Evolutionary conservation across 1,139 yeast species (phyloP), one percentile per base, ranked within the genome.

Genomic region (Candida buenavistaensis): DNA sequence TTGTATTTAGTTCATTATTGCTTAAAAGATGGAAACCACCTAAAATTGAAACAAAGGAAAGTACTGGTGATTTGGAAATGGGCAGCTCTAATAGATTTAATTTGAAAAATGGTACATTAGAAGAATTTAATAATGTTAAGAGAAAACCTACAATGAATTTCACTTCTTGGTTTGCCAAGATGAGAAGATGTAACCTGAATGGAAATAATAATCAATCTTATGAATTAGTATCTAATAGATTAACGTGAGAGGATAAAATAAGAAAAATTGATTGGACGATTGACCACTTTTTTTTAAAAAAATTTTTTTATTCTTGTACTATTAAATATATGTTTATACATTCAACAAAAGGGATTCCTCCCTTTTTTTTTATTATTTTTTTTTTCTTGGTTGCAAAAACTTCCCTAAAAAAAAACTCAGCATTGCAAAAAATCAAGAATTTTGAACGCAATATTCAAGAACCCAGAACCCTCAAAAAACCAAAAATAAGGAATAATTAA

Each of bases 1-100:
- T 94, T 14, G 92, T 94, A 8, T 49, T 81, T 28, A 85, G 88
- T 45, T 88, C 97, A 2, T 66, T 94, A 44, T 51, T 79, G 51
- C 68, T 94, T 48, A 82, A 80, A 52, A 57, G 57, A 32, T 83
- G 89, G 87, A 70, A 46, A 23, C 68, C 81, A 6, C 76, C 78
- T 11, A 50, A 21, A 7, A 45, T 55, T 25, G 50, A 45, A n/a
- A 33, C 40, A 10, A 32, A 44, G 21, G 41, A 39, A 12, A 33
- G 39, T 4, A 26, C 42, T 23, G 24, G 21, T n/a, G 65, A 59
- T 32, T 38, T 50, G 26, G 71, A 65, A 42, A 41, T 47, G 10
- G 53, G 47, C 8, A 28, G 22, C 3, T 14, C 24, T 11, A 34
- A 40, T 16, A 49, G 39, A 3, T 67, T 69, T 39, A 57, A 58